Evolutionary conservation across 345 rosid species (phyloP).

Genomic region (Salix udensis): DNA sequence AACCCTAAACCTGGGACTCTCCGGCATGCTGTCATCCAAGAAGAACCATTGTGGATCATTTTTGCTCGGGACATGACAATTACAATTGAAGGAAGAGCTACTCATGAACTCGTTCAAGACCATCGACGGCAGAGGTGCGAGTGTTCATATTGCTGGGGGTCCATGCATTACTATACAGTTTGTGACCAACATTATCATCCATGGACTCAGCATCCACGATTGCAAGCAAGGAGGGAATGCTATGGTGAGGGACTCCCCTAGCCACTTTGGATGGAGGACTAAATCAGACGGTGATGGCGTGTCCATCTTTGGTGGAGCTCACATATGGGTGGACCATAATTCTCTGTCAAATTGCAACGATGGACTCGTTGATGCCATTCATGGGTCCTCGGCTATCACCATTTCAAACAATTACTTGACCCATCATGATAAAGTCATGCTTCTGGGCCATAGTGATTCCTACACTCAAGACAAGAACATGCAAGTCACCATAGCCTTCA

Average conservation of each 20-base stretch:
- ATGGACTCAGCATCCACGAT: conserved; percentile 28
- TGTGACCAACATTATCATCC: conserved; percentile 30
- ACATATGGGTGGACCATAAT: conserved; percentile 27
- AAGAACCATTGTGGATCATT: conserved; percentile 33
- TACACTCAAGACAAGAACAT: conserved; percentile 27
- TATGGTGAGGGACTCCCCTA: conserved; percentile 27
- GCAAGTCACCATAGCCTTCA: conserved; percentile 32
- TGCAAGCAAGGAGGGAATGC: conserved; percentile 33
- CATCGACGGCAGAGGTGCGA: conserved; percentile 29
- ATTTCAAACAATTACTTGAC: conserved; percentile 32
- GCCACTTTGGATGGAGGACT: conserved; percentile 31
- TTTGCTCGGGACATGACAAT: conserved; percentile 27
- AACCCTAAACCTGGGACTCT: conserved; percentile 29
- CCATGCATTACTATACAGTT: conserved; percentile 28
- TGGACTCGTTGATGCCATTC: conserved; percentile 24
- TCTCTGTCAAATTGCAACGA: conserved; percentile 22
- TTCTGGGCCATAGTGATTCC: conserved; percentile 29
- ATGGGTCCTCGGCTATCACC: conserved; percentile 29
- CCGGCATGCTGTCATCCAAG: conserved; percentile 27
- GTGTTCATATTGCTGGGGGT: conserved; percentile 27
- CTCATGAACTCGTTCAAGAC: conserved; percentile 34
- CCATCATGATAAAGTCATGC: conserved; percentile 33
- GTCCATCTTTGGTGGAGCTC: conserved; percentile 29
- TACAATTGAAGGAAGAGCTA: conserved; percentile 23
- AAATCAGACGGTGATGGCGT: conserved; percentile 32